These are phyloP conservation scores for Pleodorina starrii DNA, from an alignment of 139 green algal species.

Conservation along the genomic window DNA sequence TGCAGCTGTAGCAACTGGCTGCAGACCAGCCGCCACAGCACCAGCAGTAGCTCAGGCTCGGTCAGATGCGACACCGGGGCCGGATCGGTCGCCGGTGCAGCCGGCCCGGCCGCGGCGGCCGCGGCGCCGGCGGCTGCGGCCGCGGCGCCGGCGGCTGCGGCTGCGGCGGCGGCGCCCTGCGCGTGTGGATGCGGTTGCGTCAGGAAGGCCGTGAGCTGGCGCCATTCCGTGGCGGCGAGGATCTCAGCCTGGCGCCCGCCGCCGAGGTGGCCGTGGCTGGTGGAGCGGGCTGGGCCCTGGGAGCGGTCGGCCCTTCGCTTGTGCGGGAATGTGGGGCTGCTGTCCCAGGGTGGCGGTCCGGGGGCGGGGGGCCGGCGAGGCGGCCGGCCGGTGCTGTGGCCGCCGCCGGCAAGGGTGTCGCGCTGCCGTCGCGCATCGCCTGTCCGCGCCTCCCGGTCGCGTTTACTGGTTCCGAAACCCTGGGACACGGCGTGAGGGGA, in stretches of 20 bases:
- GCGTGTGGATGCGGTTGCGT: background rate
- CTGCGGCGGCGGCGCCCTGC: background rate
- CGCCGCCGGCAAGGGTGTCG: background rate
- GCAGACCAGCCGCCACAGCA: conserved; percentile 30
- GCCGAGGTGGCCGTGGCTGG: background rate
- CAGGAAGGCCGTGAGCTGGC: conserved; percentile 1
- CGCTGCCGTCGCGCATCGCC: too few relatives aligned
- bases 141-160: background rate
- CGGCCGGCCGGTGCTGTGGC: background rate
- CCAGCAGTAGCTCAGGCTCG: background rate
- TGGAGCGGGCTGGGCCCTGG: background rate
- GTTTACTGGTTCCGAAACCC: background rate
- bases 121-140: background rate
- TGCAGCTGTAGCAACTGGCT: background rate
- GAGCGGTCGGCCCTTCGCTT: background rate
- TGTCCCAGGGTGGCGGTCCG: too few relatives aligned
- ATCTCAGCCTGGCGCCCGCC: background rate
- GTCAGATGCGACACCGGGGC: background rate
- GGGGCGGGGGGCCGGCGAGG: background rate
- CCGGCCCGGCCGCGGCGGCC: too few relatives aligned
- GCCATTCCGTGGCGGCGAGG: background rate
- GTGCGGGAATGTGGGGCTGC: too few relatives aligned
- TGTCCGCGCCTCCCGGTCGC: too few relatives aligned
- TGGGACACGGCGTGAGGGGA: too few relatives aligned
- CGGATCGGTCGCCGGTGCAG: too few relatives aligned